Conservation (phyloP, 1,284 basidiomycete species). For the Phellinidium pouzarii region DNA sequence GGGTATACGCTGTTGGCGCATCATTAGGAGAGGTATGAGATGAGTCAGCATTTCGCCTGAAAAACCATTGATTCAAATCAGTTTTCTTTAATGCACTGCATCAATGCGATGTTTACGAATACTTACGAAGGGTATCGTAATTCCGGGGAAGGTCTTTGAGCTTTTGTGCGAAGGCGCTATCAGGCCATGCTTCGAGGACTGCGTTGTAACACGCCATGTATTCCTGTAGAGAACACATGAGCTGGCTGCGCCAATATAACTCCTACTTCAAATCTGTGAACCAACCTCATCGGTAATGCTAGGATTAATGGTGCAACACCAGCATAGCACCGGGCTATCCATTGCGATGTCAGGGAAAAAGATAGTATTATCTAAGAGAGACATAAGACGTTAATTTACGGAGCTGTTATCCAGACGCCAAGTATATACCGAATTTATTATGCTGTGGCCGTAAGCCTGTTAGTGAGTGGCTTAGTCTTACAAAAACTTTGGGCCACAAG, state of each 20-base stretch:
- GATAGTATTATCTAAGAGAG: no score
- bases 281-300: conserved; percentile 17
- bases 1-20: conserved; percentile 73
- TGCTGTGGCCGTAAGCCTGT: not conserved
- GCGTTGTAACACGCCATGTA: conserved; percentile 18
- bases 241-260: not conserved
- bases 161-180: conserved; percentile 10
- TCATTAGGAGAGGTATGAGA: conserved; percentile 76
- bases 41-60: conserved; percentile 61
- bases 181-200: conserved; percentile 17
- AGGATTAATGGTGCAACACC: conserved; percentile 8
- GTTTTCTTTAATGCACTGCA: not conserved
- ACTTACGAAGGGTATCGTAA: conserved; percentile 17
- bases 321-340: not conserved
- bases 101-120: not conserved
- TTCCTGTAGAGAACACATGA: conserved; percentile 2
- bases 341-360: not conserved
- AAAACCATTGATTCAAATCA: not conserved
- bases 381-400: no score
- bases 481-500: no score
- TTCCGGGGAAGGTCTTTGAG: conserved; percentile 15
- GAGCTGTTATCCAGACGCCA: no score
- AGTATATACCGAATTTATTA: not conserved
- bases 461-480: not conserved
- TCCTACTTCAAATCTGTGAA: not conserved